Percentiles rank a stretch among this genome's conserved stretches.
phyloP scores from a whole-genome alignment of 2,329 filamentous ascomycete species.

The Paramyrothecium roridum region DNA sequence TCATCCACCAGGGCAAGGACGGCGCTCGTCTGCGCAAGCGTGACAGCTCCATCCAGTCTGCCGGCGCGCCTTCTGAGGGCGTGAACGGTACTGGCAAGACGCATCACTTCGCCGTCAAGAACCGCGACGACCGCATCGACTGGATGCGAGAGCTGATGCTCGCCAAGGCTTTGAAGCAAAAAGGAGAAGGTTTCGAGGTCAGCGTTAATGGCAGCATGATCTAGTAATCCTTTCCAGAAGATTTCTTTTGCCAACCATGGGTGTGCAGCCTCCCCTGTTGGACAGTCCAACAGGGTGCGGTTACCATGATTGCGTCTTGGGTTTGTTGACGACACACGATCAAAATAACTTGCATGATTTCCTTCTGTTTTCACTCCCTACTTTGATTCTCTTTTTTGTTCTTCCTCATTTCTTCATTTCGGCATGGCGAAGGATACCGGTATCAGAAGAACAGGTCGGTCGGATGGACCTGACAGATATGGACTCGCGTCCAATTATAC shows the following conservation, averaged over 20 bases:
- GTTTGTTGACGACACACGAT: background rate
- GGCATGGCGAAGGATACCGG: background rate
- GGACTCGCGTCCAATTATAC: constrained; percentile 1
- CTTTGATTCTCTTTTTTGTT: background rate
- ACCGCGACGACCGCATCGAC: constrained; percentile 86
- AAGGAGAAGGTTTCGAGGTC: constrained; percentile 78
- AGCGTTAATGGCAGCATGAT: constrained; percentile 79
- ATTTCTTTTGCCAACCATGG: background rate
- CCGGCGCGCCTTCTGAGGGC: constrained; percentile 35
- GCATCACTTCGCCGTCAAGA: constrained; percentile 90
- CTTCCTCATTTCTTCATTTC: background rate
- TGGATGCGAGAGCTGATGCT: constrained; percentile 97
- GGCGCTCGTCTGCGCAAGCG: constrained; percentile 51
- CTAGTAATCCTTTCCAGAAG: constrained; percentile 28
- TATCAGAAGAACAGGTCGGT: background rate
- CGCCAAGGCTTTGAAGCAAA: constrained; percentile 81
- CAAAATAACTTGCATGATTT: background rate
- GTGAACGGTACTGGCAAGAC: constrained; percentile 71
- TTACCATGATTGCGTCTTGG: too few relatives aligned
- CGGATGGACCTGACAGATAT: background rate
- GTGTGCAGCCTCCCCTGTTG: too few relatives aligned
- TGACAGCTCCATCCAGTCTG: constrained; percentile 41
- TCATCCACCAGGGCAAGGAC: constrained; percentile 67
- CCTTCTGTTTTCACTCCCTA: background rate
- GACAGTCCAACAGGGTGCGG: too few relatives aligned